Percentiles rank a stretch among this genome's conserved stretches.
Conservation (phyloP, 2,329 filamentous ascomycete species). For the Scedosporium aurantiacum region DNA sequence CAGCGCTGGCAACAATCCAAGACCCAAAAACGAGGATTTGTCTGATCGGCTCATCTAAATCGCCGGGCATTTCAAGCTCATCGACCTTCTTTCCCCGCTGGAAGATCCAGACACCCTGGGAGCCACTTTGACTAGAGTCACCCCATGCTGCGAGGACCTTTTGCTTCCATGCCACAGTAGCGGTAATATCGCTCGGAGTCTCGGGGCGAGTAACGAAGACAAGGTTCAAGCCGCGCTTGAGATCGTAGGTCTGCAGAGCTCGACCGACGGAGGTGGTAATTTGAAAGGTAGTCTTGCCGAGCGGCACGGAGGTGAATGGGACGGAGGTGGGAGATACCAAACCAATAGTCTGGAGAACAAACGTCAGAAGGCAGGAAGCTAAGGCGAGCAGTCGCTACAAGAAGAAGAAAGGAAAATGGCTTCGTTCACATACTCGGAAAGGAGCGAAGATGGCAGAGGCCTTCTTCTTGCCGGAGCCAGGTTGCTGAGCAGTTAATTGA, state of each 20-base stretch:
- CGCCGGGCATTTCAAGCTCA: slow-evolving; percentile 58
- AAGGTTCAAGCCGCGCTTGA: slow-evolving; percentile 79
- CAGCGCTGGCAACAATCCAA: slow-evolving; percentile 76
- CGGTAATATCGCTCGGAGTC: slow-evolving; percentile 76
- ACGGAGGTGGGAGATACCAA: slow-evolving; percentile 84
- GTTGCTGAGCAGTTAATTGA: slow-evolving; percentile 17
- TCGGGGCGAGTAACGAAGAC: slow-evolving; percentile 89
- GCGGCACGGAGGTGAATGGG: slow-evolving; percentile 77
- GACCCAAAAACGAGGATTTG: slow-evolving; percentile 76
- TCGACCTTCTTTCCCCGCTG: slow-evolving; percentile 78
- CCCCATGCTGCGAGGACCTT: slow-evolving; percentile 87
- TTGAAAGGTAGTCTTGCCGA: slow-evolving; percentile 92
- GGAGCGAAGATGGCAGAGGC: slow-evolving; percentile 83
- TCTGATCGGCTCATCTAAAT: slow-evolving; percentile 58
- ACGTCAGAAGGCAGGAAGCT: slow-evolving; percentile 4
- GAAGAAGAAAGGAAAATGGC: background rate
- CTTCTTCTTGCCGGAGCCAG: slow-evolving; percentile 28
- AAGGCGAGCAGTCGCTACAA: slow-evolving; percentile 2
- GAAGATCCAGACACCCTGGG: slow-evolving; percentile 77
- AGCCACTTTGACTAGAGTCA: slow-evolving; percentile 36
- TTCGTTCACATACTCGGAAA: slow-evolving; percentile 57
- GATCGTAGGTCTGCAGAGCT: slow-evolving; percentile 89
- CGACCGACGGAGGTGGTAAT: slow-evolving; percentile 90
- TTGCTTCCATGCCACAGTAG: slow-evolving; percentile 79
- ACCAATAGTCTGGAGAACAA: slow-evolving; percentile 61